Percentiles rank a stretch among this genome's conserved stretches.
These are phyloP conservation scores for Xylaria multiplex DNA, from an alignment of 2,329 filamentous ascomycete genomes.

Conservation along the genomic window DNA sequence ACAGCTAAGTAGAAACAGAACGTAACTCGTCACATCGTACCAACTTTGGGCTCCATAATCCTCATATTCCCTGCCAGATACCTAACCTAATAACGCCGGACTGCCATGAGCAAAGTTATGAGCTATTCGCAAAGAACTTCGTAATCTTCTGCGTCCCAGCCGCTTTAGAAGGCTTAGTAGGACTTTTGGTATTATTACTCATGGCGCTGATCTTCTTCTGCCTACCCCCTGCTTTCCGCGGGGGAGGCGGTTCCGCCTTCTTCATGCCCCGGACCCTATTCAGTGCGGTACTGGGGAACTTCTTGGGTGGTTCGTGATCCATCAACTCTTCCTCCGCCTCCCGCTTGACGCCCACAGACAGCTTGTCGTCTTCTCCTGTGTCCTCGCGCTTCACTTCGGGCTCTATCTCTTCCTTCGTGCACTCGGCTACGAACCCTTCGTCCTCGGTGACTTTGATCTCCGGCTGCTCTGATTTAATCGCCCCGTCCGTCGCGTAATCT, in stretches of 20 bases:
- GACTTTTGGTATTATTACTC: slow-evolving; percentile 53
- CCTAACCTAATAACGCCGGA: background rate
- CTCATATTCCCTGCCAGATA: no score
- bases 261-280: background rate
- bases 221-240: slow-evolving; percentile 40
- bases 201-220: slow-evolving; percentile 55
- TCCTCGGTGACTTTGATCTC: slow-evolving; percentile 41
- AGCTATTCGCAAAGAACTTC: slow-evolving; percentile 58
- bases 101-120: slow-evolving; percentile 40
- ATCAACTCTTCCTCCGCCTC: slow-evolving; percentile 38
- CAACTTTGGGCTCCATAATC: background rate
- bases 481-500: background rate
- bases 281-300: slow-evolving; percentile 30
- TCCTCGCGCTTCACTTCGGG: slow-evolving; percentile 30
- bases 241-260: slow-evolving; percentile 20
- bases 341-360: slow-evolving; percentile 43
- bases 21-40: no score
- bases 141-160: slow-evolving; percentile 58
- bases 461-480: slow-evolving; percentile 37
- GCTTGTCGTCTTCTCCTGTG: slow-evolving; percentile 9
- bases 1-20: no score
- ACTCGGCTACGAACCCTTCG: slow-evolving; percentile 39
- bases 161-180: slow-evolving; percentile 43
- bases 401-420: slow-evolving; percentile 10
- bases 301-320: slow-evolving; percentile 46